Evolutionary conservation across 768 basidiomycete species (phyloP).

Genomic region (Pulveroboletus sp.): DNA sequence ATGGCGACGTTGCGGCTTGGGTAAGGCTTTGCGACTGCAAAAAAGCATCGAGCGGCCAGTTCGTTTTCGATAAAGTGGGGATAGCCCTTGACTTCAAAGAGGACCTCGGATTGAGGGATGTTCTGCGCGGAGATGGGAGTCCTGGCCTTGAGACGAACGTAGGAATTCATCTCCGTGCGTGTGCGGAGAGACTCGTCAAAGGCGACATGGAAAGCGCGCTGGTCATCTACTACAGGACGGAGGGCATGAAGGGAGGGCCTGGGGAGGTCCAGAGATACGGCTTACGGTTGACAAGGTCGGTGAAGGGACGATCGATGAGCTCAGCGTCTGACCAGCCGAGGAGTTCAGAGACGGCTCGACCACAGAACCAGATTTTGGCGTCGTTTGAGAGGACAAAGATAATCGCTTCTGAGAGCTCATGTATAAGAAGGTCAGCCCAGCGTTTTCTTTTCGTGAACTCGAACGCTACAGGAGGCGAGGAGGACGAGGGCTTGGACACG

Average conservation of each 20-base stretch:
- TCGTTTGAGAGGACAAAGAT: conserved; percentile 61
- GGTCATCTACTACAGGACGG: conserved; percentile 52
- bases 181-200: conserved; percentile 54
- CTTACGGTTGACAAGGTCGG: conserved; percentile 60
- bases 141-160: conserved; percentile 56
- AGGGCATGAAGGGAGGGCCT: not conserved
- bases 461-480: conserved; percentile 35
- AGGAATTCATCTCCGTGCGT: conserved; percentile 49
- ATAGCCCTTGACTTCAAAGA: conserved; percentile 70
- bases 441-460: conserved; percentile 86
- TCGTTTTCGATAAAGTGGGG: conserved; percentile 45
- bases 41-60: conserved; percentile 54
- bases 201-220: conserved; percentile 36
- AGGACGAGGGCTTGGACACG: conserved; percentile 5
- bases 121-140: conserved; percentile 23
- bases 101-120: conserved; percentile 40
- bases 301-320: conserved; percentile 61
- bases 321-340: conserved; percentile 76
- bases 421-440: conserved; percentile 77
- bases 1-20: conserved; percentile 68
- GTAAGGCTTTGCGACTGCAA: conserved; percentile 72
- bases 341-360: conserved; percentile 60
- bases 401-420: conserved; percentile 72
- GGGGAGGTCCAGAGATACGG: conserved; percentile 11
- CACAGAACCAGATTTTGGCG: conserved; percentile 65